Evolutionary conservation across 2,329 filamentous ascomycete genomes (phyloP), one percentile per base, ranked within the genome.

Genomic region (Fusarium concolor): DNA sequence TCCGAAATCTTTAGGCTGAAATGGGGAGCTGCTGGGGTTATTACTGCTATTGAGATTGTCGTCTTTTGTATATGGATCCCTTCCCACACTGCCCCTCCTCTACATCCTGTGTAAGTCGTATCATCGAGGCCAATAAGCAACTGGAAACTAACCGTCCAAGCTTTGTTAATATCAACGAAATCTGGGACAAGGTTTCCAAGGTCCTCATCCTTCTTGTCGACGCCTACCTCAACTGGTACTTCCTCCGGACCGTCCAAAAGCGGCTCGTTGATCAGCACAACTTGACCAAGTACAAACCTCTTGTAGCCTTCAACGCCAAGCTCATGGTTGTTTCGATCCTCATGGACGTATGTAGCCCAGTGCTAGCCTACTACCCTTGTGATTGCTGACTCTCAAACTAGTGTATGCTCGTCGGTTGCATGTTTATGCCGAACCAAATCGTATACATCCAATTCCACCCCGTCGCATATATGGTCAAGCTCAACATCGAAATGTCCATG

Each of bases 51-150:
- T 65, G 87, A 87, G 47, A 79, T 87, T 20, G 80, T 80, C 1
- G 85, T 87, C 14, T 86, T 85, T 58, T 78, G 75, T 49, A 85
- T 87, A 42, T 87, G 83, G 79, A 85, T 87, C 17, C 85, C 85
- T 0, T 75, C 83, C 1, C 81, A 84, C 37, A 65, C 70, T 0
- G 60, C 65, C 2, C 79, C 84, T 4, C 80, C 83, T 2, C 74
- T 77, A 4, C 81, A 76, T 33, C 47, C 78, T 3, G 72, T 68
- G 76, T 79, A 61, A 74, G 77, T 38, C 11, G 1, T 3, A 7
- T 1, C 3, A 7, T 29, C 5, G 5, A 10, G 5, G 0, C 1
- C 1, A 12, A 3, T 9, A 1, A 18, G 3, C 4, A 10, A 4
- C 3, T 3, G 6, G 2, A 4, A 20, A 5, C 58, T 65, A 15